phyloP scores from a whole-genome alignment of 163 green algal species.

The Smithsoniella earleae region DNA sequence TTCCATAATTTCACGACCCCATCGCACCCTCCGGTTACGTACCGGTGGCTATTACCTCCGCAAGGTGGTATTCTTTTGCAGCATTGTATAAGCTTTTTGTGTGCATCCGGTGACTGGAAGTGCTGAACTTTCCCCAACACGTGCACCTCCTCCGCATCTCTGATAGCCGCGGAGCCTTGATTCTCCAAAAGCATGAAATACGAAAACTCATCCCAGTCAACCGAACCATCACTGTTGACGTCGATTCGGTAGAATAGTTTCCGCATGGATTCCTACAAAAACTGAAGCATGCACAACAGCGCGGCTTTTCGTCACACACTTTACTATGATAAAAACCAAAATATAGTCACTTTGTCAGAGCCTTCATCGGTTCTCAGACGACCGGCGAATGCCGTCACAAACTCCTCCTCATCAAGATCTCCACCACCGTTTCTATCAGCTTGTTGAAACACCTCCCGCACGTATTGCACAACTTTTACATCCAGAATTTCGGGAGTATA shows the following conservation, averaged over 20 bases:
- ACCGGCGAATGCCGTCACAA: constrained; percentile 47
- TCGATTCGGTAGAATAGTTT: constrained; percentile 75
- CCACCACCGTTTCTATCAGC: constrained; percentile 53
- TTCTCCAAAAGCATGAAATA: constrained; percentile 60
- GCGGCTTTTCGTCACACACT: no score
- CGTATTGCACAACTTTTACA: constrained; percentile 38
- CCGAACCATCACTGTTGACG: constrained; percentile 55
- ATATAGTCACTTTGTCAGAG: constrained; percentile 11
- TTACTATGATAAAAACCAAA: constrained; percentile 29
- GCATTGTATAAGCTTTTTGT: constrained; percentile 45
- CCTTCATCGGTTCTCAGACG: not conserved
- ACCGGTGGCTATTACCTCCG: constrained; percentile 37
- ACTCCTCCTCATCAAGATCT: constrained; percentile 54
- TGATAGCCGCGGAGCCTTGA: constrained; percentile 41
- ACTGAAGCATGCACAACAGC: not conserved
- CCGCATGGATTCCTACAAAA: constrained; percentile 34
- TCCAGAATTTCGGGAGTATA: constrained; percentile 35
- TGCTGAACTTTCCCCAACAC: constrained; percentile 31
- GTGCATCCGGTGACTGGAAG: constrained; percentile 7
- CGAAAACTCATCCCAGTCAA: constrained; percentile 71
- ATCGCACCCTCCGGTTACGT: constrained; percentile 48
- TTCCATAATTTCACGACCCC: constrained; percentile 54
- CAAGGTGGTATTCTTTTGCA: constrained; percentile 9
- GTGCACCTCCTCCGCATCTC: constrained; percentile 36
- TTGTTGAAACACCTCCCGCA: constrained; percentile 50